phyloP scores from a whole-genome alignment of 2,329 filamentous ascomycete species.

The Hypoxylon sp. region DNA sequence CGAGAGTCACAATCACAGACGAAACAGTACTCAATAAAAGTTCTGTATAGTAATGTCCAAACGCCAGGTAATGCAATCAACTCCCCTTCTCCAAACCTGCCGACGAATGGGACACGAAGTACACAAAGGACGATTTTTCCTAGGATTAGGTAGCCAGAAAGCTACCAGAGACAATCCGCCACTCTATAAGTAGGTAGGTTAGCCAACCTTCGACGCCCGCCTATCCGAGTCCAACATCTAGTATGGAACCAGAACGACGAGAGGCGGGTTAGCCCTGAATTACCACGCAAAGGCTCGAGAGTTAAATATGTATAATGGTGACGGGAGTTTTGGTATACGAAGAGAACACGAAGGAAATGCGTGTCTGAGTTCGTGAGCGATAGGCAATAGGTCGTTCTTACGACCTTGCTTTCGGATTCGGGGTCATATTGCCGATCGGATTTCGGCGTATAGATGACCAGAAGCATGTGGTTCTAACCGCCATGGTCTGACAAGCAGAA shows the following conservation, averaged over 20 bases:
- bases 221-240: slow-evolving; percentile 39
- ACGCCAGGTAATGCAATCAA: slow-evolving; percentile 43
- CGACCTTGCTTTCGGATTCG: slow-evolving; percentile 1
- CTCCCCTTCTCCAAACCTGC: slow-evolving; percentile 45
- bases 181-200: slow-evolving; percentile 30
- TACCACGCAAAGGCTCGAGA: slow-evolving; percentile 39
- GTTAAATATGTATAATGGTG: slow-evolving; percentile 46
- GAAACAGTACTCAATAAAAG: slow-evolving; percentile 40
- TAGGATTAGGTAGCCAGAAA: slow-evolving; percentile 39
- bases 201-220: slow-evolving; percentile 18
- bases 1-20: slow-evolving; percentile 3
- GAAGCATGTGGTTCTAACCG: not conserved
- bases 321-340: slow-evolving; percentile 40
- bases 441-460: slow-evolving; percentile 8
- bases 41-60: slow-evolving; percentile 29
- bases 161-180: slow-evolving; percentile 42
- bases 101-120: slow-evolving; percentile 34
- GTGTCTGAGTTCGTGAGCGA: slow-evolving; percentile 36
- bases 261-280: slow-evolving; percentile 23
- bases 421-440: not conserved
- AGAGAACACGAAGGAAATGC: slow-evolving; percentile 50
- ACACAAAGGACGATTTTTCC: slow-evolving; percentile 41
- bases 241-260: slow-evolving; percentile 27
- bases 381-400: slow-evolving; percentile 2
- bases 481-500: not conserved